Evolutionary conservation across 2,329 filamentous ascomycete genomes (phyloP).

Genomic region (Magnaporthiopsis poae): DNA sequence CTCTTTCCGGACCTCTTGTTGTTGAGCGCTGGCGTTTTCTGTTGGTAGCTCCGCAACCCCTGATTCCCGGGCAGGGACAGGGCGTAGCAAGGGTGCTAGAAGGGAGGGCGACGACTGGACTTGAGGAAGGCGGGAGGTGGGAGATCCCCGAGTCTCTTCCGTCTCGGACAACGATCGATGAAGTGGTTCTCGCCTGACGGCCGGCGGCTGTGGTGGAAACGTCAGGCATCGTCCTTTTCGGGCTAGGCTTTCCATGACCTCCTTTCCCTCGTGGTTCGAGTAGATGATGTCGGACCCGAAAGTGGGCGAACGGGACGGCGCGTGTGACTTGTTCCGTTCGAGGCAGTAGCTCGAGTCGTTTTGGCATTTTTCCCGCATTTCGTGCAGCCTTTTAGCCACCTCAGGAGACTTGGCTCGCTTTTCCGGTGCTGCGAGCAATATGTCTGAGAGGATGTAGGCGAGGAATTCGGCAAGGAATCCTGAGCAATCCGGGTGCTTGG

Average conservation of each 20-base stretch:
- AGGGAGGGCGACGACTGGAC: too few relatives aligned
- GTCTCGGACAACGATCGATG: too few relatives aligned
- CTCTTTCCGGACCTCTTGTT: too few relatives aligned
- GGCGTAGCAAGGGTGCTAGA: too few relatives aligned
- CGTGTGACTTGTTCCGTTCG: not conserved
- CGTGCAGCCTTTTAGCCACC: not conserved
- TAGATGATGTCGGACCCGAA: not conserved
- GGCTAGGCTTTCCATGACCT: not conserved
- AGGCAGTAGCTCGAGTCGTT: not conserved
- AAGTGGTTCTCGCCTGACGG: too few relatives aligned
- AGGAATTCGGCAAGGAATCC: not conserved
- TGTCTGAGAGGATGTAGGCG: not conserved
- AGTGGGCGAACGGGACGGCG: not conserved
- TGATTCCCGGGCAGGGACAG: too few relatives aligned
- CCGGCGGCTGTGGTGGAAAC: too few relatives aligned
- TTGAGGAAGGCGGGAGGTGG: too few relatives aligned
- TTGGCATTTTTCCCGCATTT: not conserved
- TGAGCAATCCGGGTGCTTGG: not conserved
- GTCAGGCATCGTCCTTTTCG: not conserved
- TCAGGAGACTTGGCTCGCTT: not conserved
- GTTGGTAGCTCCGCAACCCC: too few relatives aligned
- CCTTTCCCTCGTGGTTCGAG: not conserved
- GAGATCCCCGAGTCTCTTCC: too few relatives aligned
- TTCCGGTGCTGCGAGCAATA: not conserved
- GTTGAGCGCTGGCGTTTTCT: too few relatives aligned